Base-by-base conservation (phyloP, 257 asterid species). In the Apocynum venetum region DNA sequence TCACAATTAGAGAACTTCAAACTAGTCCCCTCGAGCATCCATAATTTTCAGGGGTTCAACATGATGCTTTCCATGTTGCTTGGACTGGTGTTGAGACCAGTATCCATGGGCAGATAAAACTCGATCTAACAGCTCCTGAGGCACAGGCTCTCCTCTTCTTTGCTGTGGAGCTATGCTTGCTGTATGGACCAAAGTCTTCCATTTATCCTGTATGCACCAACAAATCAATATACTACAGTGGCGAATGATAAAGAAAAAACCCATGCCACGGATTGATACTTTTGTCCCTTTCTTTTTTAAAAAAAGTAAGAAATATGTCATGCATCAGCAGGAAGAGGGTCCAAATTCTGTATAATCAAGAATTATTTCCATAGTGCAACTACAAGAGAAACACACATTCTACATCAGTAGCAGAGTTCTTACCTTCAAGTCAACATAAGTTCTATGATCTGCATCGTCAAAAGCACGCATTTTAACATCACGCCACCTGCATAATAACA, bases 371-470 rank as follows among this genome's bases (percentile, higher is more conserved):
- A 43, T 57, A n/a, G 47, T 20, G 10, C 31, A 64, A 13, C 2
- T 53, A 6, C 70, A 77, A 17, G 7, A 76, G 44, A 9, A 72
- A 13, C 10, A 52, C 46, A 46, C 7, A 17, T 13, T 66, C 47
- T 51, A 67, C 38, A 43, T 43, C 25, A 67, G 3, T 25, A 3
- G 38, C 13, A n/a, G 51, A 35, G 69, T 76, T 65, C 84, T 47
- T 73, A 93, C 99, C 99, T 95, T 95, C 84, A 95, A 81, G 83
- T 95, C 99, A 20, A 95, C 98, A 66, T 93, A 95, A 20, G 98
- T 95, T 82, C 99, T 85, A 73, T 95, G 99, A 85, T 95, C 96
- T 56, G 97, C 99, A 80, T 84, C 72, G 83, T 91, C 97, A 76
- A 95, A 95, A 78, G 99, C 91, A 68, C 96, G 86, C 79, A 93